Evolutionary conservation across 2,329 filamentous ascomycete genomes (phyloP), one percentile per base, ranked within the genome.

Genomic region (Alternaria incomplexa): DNA sequence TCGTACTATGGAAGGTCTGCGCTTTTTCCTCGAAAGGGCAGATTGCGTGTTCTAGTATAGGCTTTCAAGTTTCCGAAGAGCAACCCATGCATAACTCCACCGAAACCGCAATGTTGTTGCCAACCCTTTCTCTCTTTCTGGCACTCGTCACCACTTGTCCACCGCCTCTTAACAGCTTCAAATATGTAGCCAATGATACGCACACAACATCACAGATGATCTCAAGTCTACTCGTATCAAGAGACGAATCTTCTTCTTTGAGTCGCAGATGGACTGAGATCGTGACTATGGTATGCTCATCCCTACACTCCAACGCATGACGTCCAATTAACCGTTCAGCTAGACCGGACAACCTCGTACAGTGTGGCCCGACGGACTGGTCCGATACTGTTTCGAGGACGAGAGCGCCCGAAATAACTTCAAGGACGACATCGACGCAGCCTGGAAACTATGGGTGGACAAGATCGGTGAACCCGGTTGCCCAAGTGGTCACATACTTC

Each of bases 401-500:
- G 26, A 46, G 6, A 15, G 44, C 9, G 28, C 43, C 17, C 40
- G 51, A 3, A 32, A 13, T 17, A 22, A 61, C 26, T 56, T 61
- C 26, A n/a, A 15, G 13, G 15, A 56, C n/a, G 51, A 55, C 5
- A 56, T 56, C 15, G 30, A 56, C 13, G 58, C 50, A 17, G 58
- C 58, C 8, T 55, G 50, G 50, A 61, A 61, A 32, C 51, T 61
- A 6, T 61, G 58, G 58, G 20, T 28, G 2, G 51, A 61, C 23
- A 55, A 36, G n/a, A 54, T 60, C 4, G 40, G 57, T 5, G 25
- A 55, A 9, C 48, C 48, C 9, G 36, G 57, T 5, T 25, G 36
- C 11, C 23, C 20, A 17, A 56, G 43, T 23, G 58, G 58, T 8
- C 51, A 61, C 44, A 25, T n/a, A 15, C 58, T 61, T 7, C n/a